Conservation (phyloP, 2,329 filamentous ascomycete genomes). For the Fusarium luffae region DNA sequence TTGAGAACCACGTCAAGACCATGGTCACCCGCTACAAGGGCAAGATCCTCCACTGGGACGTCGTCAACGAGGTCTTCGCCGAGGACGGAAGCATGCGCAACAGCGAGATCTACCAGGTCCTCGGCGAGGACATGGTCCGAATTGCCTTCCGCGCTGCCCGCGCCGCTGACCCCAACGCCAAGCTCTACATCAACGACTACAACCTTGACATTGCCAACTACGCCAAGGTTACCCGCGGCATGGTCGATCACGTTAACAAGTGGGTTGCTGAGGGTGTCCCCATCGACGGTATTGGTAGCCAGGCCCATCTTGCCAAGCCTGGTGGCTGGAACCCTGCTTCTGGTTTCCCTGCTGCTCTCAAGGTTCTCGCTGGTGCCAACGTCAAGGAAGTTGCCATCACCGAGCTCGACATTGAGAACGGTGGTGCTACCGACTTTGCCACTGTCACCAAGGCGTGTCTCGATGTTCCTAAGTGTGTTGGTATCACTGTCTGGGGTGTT, state of each 20-base stretch:
- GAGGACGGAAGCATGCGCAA: conserved; percentile 69
- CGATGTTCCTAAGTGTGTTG: conserved; percentile 68
- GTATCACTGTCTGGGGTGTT: conserved; percentile 72
- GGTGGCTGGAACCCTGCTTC: conserved; percentile 61
- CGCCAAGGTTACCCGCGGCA: conserved; percentile 67
- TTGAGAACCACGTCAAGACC: conserved; percentile 69
- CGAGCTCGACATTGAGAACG: conserved; percentile 73
- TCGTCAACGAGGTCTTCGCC: conserved; percentile 73
- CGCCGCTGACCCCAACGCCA: conserved; percentile 72
- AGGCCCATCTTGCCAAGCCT: conserved; percentile 60
- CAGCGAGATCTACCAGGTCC: conserved; percentile 73
- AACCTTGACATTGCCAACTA: conserved; percentile 71
- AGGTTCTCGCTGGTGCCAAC: conserved; percentile 61
- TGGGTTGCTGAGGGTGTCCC: conserved; percentile 68
- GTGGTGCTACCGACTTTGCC: conserved; percentile 67
- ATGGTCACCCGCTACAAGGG: conserved; percentile 70
- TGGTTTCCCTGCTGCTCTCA: conserved; percentile 60
- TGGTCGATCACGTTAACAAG: conserved; percentile 69
- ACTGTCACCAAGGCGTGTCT: conserved; percentile 69
- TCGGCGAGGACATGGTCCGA: conserved; percentile 75
- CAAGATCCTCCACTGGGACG: conserved; percentile 66
- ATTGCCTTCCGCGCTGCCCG: conserved; percentile 77
- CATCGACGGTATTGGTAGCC: conserved; percentile 65
- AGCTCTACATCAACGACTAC: conserved; percentile 82
- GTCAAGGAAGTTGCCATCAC: conserved; percentile 72